These are phyloP conservation scores for Colletotrichum sp. DNA, from an alignment of 2,329 filamentous ascomycete species.

Conservation along the genomic window DNA sequence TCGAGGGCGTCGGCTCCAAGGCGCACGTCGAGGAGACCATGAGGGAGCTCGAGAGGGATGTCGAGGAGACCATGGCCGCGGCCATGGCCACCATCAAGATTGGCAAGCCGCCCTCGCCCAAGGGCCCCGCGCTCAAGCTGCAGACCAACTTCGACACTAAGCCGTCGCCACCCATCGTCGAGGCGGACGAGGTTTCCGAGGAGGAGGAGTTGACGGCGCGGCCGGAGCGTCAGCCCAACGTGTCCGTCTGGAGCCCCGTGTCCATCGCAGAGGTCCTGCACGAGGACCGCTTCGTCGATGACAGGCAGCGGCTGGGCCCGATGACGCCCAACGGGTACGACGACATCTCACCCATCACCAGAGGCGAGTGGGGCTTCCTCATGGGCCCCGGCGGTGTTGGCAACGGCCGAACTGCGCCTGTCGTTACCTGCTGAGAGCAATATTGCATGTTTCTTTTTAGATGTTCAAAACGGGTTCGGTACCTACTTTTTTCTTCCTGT, in stretches of 20 bases:
- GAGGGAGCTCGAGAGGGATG: conserved; percentile 4
- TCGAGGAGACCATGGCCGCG: conserved; percentile 6
- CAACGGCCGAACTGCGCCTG: conserved; percentile 49
- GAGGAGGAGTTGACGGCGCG: conserved; percentile 43
- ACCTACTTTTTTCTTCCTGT: not conserved
- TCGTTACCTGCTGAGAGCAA: conserved; percentile 54
- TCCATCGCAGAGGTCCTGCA: conserved; percentile 52
- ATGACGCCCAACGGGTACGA: conserved; percentile 64
- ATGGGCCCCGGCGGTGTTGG: conserved; percentile 54
- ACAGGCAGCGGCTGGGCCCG: conserved; percentile 44
- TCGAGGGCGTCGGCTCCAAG: conserved; percentile 41
- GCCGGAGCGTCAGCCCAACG: conserved; percentile 29
- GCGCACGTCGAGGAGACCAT: conserved; percentile 15
- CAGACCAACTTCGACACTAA: conserved; percentile 46
- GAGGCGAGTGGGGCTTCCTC: conserved; percentile 67
- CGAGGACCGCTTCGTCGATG: conserved; percentile 20
- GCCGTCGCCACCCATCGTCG: not conserved
- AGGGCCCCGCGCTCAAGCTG: conserved; percentile 40
- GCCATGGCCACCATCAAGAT: conserved; percentile 5
- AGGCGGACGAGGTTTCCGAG: conserved; percentile 28
- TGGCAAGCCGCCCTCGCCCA: conserved; percentile 20
- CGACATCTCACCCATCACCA: conserved; percentile 66
- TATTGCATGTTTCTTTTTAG: not conserved
- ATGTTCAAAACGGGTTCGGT: not conserved
- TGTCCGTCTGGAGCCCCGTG: conserved; percentile 32